Conservation (phyloP, 495 filamentous ascomycete genomes). For the Aspergillus nidulans region DNA sequence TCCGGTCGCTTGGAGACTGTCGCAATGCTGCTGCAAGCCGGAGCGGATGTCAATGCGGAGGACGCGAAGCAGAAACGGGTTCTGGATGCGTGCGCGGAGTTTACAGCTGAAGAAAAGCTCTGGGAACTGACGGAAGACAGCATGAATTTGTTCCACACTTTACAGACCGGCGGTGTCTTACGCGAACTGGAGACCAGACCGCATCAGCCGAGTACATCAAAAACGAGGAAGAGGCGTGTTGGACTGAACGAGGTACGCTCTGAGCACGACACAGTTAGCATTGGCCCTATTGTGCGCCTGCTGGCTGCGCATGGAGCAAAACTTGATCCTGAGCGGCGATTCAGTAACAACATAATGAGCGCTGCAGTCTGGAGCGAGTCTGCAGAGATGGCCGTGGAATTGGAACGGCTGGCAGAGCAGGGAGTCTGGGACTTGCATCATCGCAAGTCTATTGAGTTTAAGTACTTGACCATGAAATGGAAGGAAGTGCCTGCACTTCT, state of each 20-base stretch:
- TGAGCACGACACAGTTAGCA: not conserved
- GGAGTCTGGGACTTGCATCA: not conserved
- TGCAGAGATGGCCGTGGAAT: constrained; percentile 17
- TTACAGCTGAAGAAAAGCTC: not conserved
- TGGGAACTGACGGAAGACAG: not conserved
- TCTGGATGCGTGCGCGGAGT: constrained; percentile 16
- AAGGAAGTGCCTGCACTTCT: constrained; percentile 10
- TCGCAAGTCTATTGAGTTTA: not conserved
- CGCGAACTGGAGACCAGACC: not conserved
- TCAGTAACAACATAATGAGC: not conserved
- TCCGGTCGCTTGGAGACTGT: constrained; percentile 34
- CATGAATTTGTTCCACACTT: not conserved
- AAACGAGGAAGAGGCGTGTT: not conserved
- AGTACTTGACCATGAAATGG: constrained; percentile 10
- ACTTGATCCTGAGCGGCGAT: not conserved
- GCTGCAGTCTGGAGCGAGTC: not conserved
- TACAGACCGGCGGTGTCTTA: not conserved
- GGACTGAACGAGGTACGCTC: not conserved
- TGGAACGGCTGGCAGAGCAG: not conserved
- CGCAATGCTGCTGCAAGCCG: constrained; percentile 28
- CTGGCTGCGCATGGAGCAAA: not conserved
- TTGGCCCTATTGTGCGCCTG: not conserved
- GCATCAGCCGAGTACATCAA: not conserved
- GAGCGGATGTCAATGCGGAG: constrained; percentile 22
- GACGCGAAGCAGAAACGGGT: not conserved